Base-by-base conservation (phyloP, 2,329 filamentous ascomycete species). In the Fusarium camptoceras region DNA sequence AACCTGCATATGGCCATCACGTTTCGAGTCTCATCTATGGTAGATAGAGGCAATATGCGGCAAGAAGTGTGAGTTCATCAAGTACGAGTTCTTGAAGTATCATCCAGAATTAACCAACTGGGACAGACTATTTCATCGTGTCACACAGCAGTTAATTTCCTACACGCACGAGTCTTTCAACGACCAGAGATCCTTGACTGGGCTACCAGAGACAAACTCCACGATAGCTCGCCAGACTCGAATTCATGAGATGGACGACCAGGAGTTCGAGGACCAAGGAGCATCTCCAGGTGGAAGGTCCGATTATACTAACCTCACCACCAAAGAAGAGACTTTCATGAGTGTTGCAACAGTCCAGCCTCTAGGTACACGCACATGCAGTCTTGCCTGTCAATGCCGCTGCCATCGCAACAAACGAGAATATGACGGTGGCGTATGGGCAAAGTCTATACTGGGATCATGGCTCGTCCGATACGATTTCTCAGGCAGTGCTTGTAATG, bases 61-160 rank as follows among this genome's bases (percentile, higher is more conserved):
- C 69, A 70, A 3, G 66, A 68, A 42, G 42, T 55, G 59, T 68
- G 22, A 57, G 70, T 64, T 7, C 0, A 6, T 22, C 11, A 41
- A 22, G 8, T 9, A 8, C 12, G 12, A 30, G 8, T 18, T 18
- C 5, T 10, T 37, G 16, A 34, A 6, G 18, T 8, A 6, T 6
- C 12, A 6, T 18, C 15, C 18, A 1, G 22, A 8, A 14, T 34
- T n/a, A 2, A 10, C 22, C 5, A 39, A 3, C 1, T 7, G 2
- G 0, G 1, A 0, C 1, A 71, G 68, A 0, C 31, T 68, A 4
- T 50, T 68, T 1, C 54, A 64, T 3, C 49, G 43, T 0, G n/a
- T 71, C 0, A 57, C 39, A 0, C 68, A 60, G 3, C 54, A 43
- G 1, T 41, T 67, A 2, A n/a, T 43, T 8, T 44, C 22, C 14